These are phyloP conservation scores for Boletus edulis DNA, from an alignment of 768 basidiomycete species.

Conservation along the genomic window DNA sequence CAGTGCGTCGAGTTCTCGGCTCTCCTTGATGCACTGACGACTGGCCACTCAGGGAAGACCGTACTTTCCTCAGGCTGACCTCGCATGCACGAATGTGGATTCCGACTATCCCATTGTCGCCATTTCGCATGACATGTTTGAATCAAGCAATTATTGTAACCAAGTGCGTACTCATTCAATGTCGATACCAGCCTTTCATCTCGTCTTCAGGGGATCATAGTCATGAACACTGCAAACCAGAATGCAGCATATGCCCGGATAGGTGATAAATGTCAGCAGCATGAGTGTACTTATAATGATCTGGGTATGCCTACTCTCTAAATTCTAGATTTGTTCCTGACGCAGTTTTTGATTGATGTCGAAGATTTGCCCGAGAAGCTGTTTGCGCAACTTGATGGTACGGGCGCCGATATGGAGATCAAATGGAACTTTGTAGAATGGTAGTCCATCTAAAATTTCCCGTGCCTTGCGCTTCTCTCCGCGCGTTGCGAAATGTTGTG, in stretches of 20 bases:
- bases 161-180: constrained; percentile 41
- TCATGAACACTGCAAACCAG: constrained; percentile 54
- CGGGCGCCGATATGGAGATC: constrained; percentile 21
- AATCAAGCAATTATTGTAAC: constrained; percentile 50
- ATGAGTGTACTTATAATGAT: constrained; percentile 37
- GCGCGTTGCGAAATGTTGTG: too few species aligned
- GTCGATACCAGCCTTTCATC: constrained; percentile 1
- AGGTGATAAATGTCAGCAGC: constrained; percentile 57
- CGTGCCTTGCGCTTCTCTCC: too few species aligned
- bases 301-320: too few species aligned
- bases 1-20: constrained; percentile 38
- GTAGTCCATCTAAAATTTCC: too few species aligned
- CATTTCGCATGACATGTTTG: constrained; percentile 34
- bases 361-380: too few species aligned
- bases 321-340: too few species aligned
- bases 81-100: constrained; percentile 59
- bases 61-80: constrained; percentile 34
- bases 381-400: too few species aligned
- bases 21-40: neutral
- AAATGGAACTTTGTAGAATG: constrained; percentile 50
- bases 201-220: constrained; percentile 46
- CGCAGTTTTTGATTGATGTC: too few species aligned
- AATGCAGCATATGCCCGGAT: constrained; percentile 46
- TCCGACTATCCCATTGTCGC: constrained; percentile 59
- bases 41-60: constrained; percentile 47